These are phyloP conservation scores for Wallacemonas sp. DNA, from an alignment of 208 protist genomes.

Conservation along the genomic window DNA sequence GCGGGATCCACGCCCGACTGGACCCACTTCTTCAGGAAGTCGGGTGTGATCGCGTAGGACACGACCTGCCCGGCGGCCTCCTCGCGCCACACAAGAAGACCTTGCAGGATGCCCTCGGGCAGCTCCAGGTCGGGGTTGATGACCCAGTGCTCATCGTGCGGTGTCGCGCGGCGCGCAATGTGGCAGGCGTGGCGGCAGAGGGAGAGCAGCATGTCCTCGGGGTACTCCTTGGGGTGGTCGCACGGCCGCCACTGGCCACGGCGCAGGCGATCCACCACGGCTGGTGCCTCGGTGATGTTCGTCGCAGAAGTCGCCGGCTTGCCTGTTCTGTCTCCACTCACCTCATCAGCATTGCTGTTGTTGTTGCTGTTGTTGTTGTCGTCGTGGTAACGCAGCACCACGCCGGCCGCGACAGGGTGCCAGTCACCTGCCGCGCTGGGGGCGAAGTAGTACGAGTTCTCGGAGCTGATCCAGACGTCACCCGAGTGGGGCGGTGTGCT, in stretches of 20 bases:
- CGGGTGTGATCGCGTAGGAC: constrained; percentile 47
- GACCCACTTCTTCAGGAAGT: constrained; percentile 49
- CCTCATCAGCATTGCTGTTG: not conserved
- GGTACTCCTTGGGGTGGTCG: constrained; percentile 31
- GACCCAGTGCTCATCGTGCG: constrained; percentile 54
- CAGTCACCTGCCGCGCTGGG: constrained; percentile 14
- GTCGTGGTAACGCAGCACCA: constrained; percentile 33
- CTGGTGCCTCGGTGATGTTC: not conserved
- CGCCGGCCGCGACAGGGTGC: constrained; percentile 26
- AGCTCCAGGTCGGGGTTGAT: constrained; percentile 26
- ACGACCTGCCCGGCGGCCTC: constrained; percentile 29
- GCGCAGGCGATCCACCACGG: not conserved
- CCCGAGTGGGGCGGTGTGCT: constrained; percentile 1
- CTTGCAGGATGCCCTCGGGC: constrained; percentile 31
- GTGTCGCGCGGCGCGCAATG: constrained; percentile 32
- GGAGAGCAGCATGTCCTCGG: constrained; percentile 56
- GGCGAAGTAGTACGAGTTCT: constrained; percentile 27
- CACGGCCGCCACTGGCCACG: constrained; percentile 1
- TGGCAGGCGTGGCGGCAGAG: constrained; percentile 54
- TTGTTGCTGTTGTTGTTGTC: no score
- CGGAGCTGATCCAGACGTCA: constrained; percentile 45
- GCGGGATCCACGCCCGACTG: constrained; percentile 28
- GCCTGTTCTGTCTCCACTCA: not conserved
- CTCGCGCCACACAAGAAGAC: constrained; percentile 44
- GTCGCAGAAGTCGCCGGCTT: not conserved